Evolutionary conservation across 345 rosid species (phyloP).

Genomic region (Reutealis trisperma): DNA sequence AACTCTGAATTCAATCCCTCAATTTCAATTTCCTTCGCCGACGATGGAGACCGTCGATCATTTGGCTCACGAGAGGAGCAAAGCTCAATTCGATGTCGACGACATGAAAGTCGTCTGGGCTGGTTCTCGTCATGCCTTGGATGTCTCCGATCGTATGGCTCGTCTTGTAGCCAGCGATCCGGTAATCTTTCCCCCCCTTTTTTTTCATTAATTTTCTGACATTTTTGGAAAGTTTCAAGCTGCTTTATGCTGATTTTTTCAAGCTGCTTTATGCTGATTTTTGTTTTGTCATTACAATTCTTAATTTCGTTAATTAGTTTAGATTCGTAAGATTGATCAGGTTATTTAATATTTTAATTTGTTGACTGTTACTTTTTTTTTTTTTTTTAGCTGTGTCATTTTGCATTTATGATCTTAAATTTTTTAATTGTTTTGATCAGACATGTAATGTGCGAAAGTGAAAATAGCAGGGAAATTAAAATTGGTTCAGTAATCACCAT

Average conservation of each 20-base stretch:
- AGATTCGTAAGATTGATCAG: background rate
- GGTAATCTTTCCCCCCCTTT: conserved; percentile 32
- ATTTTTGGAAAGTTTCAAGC: background rate
- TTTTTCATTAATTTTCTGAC: background rate
- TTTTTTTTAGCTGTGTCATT: too few relatives aligned
- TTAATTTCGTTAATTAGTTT: background rate
- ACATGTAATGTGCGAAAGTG: too few relatives aligned
- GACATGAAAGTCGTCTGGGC: conserved; percentile 98
- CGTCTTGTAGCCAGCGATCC: conserved; percentile 96
- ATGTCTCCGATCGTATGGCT: conserved; percentile 79
- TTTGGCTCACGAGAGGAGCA: conserved; percentile 71
- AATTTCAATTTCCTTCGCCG: background rate
- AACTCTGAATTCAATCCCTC: background rate
- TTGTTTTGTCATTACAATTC: background rate
- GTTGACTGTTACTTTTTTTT: too few relatives aligned
- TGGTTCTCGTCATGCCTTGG: conserved; percentile 77
- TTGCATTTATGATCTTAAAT: too few relatives aligned
- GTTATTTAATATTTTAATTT: too few relatives aligned
- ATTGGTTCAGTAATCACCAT: too few relatives aligned
- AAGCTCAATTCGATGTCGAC: conserved; percentile 78
- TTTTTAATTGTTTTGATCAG: too few relatives aligned
- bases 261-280: background rate
- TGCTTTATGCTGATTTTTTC: background rate
- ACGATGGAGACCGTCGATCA: conserved; percentile 62
- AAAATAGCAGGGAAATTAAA: too few relatives aligned